A percentile compares a stretch with the other conserved stretches of the same genome.
phyloP scores from a whole-genome alignment of 148 eudicot genomes.

The Vaccinium macrocarpon region DNA sequence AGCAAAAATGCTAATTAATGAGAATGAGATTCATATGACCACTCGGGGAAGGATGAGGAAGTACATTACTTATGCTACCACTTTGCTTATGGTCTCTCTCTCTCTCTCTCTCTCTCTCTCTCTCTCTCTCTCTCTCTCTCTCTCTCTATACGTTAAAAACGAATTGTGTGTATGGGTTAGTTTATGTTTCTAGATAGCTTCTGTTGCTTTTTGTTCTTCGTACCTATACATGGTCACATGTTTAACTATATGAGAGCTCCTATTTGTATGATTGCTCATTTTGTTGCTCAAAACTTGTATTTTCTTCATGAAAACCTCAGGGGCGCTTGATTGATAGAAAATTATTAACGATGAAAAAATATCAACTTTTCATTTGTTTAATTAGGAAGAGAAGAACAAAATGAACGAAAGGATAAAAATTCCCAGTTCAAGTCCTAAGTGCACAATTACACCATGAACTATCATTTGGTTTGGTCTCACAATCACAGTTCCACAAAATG shows the following conservation, averaged over 20 bases:
- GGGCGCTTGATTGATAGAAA: background rate
- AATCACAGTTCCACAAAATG: no score
- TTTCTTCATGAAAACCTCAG: background rate
- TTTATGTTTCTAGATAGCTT: background rate
- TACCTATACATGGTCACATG: background rate
- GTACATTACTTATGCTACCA: constrained; percentile 44
- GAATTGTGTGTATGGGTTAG: background rate
- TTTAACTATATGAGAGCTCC: background rate
- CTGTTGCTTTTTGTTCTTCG: no score
- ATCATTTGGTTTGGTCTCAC: no score
- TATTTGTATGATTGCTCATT: background rate
- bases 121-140: background rate
- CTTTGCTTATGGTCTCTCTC: constrained; percentile 33
- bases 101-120: background rate
- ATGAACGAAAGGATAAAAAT: background rate
- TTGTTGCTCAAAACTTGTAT: background rate
- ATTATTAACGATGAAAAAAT: background rate
- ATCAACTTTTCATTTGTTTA: background rate
- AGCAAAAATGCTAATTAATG: constrained; percentile 25
- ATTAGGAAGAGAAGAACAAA: background rate
- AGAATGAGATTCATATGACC: constrained; percentile 44
- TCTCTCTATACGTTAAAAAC: background rate
- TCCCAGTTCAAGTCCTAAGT: background rate
- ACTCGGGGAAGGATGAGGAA: constrained; percentile 46
- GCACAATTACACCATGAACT: no score